Base-by-base conservation (phyloP, 75 land plant species). In the Ceratopteris richardii region DNA sequence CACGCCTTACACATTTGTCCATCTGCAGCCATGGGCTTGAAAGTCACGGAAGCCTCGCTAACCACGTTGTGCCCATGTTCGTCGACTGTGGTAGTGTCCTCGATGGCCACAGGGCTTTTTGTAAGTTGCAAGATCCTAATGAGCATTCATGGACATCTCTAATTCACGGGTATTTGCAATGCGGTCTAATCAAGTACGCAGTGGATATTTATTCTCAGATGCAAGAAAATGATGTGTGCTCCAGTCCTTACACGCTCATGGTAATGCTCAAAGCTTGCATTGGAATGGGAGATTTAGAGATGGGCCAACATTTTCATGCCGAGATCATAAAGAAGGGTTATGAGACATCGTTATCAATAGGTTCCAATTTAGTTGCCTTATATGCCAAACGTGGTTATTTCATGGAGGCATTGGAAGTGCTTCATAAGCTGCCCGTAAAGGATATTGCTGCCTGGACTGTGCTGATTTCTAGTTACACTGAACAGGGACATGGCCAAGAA, bases 361-460 rank as follows among this genome's bases (percentile, higher is more conserved):
- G 54, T 24, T 47, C 54, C 21, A 25, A 67, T 19, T 21, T 67
- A 17, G 6, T 67, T 17, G 26, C 46, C 14, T 64, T 67, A 52
- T 61, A 67, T 48, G 54, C 69, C 39, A 61, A 60, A 48, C 41
- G 54, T 63, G 37, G 54, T 9, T 13, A 17, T 19, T 17, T 67
- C 14, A 41, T 46, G 5, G 22, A 16, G 18, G 69, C 69, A 29
- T 12, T 0, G 5, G 13, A 1, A 22, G 51, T 67, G 9, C 62
- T 63, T 47, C 33, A 61, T 21, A 20, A 22, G 14, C 50, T 60
- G 66, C 20, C 42, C 6, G 31, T 31, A 16, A 43, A 33, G 63
- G 26, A 61, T 48, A 28, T 23, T 5, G 54, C 50, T 17, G 5
- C 50, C 18, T 66, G 68, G 68, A 66, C 36, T 42, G 51, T 66